phyloP scores from a whole-genome alignment of 1,284 basidiomycete species.

The Mixia osmundae region DNA sequence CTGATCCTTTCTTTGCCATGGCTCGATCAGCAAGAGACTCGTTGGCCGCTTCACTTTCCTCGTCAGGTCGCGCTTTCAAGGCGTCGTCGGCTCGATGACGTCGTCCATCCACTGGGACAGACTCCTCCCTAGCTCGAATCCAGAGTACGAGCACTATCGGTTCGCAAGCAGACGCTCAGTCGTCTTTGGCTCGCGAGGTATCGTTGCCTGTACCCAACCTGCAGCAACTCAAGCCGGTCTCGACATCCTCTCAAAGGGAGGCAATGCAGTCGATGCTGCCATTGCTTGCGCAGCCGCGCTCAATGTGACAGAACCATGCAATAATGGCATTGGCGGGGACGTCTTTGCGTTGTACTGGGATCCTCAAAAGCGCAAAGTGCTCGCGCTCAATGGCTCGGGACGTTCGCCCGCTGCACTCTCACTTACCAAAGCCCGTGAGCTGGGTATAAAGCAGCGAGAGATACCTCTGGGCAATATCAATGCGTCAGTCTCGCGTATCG shows the following conservation, averaged over 20 bases:
- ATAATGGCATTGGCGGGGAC: constrained; percentile 5
- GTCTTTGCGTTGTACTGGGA: constrained; percentile 8
- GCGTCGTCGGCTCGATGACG: too few species aligned
- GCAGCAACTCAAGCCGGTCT: constrained; percentile 6
- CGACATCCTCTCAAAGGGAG: constrained; percentile 6
- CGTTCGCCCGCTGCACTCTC: constrained; percentile 54
- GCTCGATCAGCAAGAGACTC: too few species aligned
- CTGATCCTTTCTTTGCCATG: too few species aligned
- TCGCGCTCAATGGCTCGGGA: constrained; percentile 67
- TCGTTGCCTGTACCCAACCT: constrained; percentile 6
- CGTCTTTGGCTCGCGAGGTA: too few species aligned
- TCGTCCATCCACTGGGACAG: too few species aligned
- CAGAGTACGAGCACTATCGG: too few species aligned
- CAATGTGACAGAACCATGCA: constrained; percentile 7
- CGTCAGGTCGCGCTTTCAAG: too few species aligned
- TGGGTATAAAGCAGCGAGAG: constrained; percentile 39
- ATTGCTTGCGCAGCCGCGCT: constrained; percentile 8
- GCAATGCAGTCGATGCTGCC: constrained; percentile 9
- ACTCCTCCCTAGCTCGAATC: too few species aligned
- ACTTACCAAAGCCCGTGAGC: constrained; percentile 43
- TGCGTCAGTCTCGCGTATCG: constrained; percentile 6
- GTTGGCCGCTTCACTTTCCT: too few species aligned
- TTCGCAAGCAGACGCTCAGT: too few species aligned
- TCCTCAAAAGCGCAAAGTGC: constrained; percentile 37
- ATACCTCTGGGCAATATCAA: constrained; percentile 19